phyloP scores from a whole-genome alignment of 805 yeast species.

The Zygosaccharomyces pseudorouxii region DNA sequence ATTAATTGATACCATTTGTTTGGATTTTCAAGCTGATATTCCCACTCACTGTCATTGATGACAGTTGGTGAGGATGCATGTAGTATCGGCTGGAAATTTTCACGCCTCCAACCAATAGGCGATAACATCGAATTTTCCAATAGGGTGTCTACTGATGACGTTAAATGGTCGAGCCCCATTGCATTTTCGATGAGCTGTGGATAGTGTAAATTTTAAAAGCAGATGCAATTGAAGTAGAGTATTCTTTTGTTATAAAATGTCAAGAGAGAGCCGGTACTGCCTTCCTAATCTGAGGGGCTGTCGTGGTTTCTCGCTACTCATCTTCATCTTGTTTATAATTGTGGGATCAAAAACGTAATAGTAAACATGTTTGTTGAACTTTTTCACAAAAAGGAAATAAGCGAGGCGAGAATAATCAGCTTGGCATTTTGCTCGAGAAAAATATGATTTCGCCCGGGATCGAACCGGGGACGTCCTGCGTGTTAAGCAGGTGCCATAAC shows the following conservation, averaged over 20 bases:
- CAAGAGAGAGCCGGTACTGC: no score
- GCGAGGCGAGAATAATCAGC: not conserved
- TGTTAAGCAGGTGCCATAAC: conserved; percentile 99
- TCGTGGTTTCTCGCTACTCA: not conserved
- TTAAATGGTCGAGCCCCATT: not conserved
- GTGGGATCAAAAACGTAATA: conserved; percentile 7
- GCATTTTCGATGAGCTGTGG: not conserved
- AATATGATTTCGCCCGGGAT: conserved; percentile 98
- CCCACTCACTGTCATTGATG: conserved; percentile 18
- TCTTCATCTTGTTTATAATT: not conserved
- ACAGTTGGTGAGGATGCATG: conserved; percentile 31
- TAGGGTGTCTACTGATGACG: not conserved
- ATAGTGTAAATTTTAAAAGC: not conserved
- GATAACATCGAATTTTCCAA: not conserved
- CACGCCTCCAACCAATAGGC: not conserved
- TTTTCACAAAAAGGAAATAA: conserved; percentile 1
- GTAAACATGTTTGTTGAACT: conserved; percentile 9
- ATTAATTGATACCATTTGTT: conserved; percentile 9
- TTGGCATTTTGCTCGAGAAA: conserved; percentile 28
- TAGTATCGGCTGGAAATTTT: conserved; percentile 1
- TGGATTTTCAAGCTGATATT: not conserved
- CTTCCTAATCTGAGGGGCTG: not conserved
- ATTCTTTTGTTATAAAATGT: not conserved
- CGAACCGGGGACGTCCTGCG: conserved; percentile 99
- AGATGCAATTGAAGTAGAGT: not conserved